Base-by-base conservation (phyloP, 2,329 filamentous ascomycete genomes). In the Fusarium denticulatum region DNA sequence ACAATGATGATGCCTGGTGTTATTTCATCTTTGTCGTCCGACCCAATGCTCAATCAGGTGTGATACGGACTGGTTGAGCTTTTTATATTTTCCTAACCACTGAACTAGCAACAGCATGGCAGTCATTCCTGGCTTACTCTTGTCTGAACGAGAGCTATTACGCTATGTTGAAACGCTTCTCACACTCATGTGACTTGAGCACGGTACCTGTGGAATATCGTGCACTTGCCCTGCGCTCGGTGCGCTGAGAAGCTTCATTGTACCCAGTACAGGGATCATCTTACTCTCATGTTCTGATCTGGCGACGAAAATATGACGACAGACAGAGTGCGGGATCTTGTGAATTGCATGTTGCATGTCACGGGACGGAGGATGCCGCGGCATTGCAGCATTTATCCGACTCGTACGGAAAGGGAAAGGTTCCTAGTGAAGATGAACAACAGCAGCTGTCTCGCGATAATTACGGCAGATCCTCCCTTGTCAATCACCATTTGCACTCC, bases 361-460 rank as follows among this genome's bases (percentile, higher is more conserved):
- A 32, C 34, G 24, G 52, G 22, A 45, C 62, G 64, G 67, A 67
- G 72, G 56, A 74, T 64, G 63, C 68, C 73, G 75, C 60, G 60
- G 66, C 58, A 67, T 39, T 71, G 42, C n/a, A 71, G 24, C 60
- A 64, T 67, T 71, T 71, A 43, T 50, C 62, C 67, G 64, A 69
- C 55, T 46, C 49, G 14, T 26, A 68, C 42, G 36, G 22, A 67
- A 40, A 53, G 46, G 43, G 43, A 24, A 67, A 53, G 60, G 59
- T 75, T 64, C 69, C 65, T 70, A 43, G 66, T 65, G 64, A 70
- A 58, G 28, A 62, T 67, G 66, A 67, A 67, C 36, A 60, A 59
- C 58, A 68, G 49, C n/a, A 64, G 46, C 50, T 77, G 75, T 77
- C 71, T 77, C 66, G 68, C 60, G 60, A 73, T 62, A 73, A 77